These are phyloP conservation scores for Cyberlindnera bimundalis DNA, from an alignment of 805 yeast genomes.

Conservation along the genomic window DNA sequence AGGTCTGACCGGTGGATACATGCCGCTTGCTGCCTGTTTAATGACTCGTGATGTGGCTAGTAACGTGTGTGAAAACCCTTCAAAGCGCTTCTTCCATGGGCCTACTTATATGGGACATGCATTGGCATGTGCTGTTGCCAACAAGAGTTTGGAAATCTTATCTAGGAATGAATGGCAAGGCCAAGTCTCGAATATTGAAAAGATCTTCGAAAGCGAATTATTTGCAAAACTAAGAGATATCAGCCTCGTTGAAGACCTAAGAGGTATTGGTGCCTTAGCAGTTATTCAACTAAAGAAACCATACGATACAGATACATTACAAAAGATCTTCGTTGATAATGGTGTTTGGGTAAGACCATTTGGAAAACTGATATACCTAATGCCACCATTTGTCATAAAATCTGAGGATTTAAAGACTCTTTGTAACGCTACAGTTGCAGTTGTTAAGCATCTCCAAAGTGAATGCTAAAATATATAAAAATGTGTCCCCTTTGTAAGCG, in stretches of 20 bases:
- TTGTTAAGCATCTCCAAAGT: neutral
- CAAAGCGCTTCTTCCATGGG: constrained; percentile 5
- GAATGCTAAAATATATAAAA: no score
- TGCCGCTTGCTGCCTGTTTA: constrained; percentile 26
- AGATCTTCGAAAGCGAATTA: constrained; percentile 1
- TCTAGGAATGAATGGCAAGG: constrained; percentile 2
- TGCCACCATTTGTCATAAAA: constrained; percentile 5
- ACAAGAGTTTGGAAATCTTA: constrained; percentile 3
- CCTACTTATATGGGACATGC: constrained; percentile 7
- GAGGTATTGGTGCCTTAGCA: constrained; percentile 6
- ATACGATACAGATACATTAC: constrained; percentile 2
- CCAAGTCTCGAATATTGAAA: constrained; percentile 1
- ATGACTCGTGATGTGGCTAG: constrained; percentile 7
- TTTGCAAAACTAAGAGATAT: constrained; percentile 1
- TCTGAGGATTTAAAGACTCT: neutral
- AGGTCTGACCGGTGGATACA: constrained; percentile 29
- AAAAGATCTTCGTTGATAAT: constrained; percentile 1
- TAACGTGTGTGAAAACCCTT: constrained; percentile 3
- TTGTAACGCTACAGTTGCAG: neutral
- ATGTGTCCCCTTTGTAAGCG: neutral
- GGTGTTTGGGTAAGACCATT: constrained; percentile 6
- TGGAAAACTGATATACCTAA: constrained; percentile 3
- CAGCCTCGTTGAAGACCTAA: constrained; percentile 1
- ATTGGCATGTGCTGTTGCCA: constrained; percentile 5
- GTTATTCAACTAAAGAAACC: constrained; percentile 3